Conservation (phyloP, 257 asterid species). For the Solanum infundibuliforme region DNA sequence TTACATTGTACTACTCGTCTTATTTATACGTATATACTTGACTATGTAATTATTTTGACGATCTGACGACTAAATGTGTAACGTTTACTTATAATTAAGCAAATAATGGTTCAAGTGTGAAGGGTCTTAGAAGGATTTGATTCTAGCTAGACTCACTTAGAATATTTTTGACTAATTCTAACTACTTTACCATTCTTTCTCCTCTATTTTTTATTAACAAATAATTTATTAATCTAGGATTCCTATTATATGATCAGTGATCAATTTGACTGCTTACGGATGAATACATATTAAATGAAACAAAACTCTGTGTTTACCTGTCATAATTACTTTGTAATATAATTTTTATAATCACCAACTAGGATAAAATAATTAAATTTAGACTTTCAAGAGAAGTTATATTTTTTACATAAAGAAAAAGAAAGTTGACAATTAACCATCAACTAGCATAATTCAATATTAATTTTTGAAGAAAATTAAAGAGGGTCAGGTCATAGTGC, state of each 20-base stretch:
- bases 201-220: not conserved
- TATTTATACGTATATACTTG: not conserved
- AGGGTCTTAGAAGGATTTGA: conserved; percentile 20
- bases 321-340: not conserved
- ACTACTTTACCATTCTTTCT: not conserved
- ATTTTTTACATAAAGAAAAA: not conserved
- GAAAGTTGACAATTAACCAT: conserved; percentile 2
- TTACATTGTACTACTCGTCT: not conserved
- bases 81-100: not conserved
- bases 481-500: conserved; percentile 36
- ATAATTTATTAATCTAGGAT: not conserved
- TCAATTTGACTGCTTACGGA: not conserved
- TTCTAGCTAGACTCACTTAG: conserved; percentile 17
- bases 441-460: not conserved
- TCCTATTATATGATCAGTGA: not conserved
- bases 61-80: not conserved
- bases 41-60: not conserved
- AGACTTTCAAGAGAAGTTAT: not conserved
- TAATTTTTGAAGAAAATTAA: conserved; percentile 2
- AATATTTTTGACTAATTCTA: conserved; percentile 14
- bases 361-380: not conserved
- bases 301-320: not conserved
- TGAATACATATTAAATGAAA: not conserved
- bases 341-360: not conserved
- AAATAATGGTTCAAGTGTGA: conserved; percentile 18